A percentile compares a stretch with the other conserved stretches of the same genome.
These are phyloP conservation scores for Candida pseudoglaebosa DNA, from an alignment of 805 yeast genomes.

Conservation along the genomic window DNA sequence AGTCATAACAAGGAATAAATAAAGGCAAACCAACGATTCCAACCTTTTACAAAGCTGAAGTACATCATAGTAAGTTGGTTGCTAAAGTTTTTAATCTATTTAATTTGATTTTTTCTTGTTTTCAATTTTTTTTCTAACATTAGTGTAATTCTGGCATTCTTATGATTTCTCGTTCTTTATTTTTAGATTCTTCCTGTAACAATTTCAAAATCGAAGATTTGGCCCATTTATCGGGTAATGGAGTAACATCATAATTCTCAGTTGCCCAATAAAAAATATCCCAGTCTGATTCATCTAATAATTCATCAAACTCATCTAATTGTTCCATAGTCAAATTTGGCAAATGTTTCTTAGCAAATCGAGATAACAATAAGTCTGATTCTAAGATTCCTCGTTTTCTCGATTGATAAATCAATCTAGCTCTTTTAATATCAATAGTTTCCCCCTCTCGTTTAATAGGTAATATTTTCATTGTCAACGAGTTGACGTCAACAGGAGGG, in stretches of 20 bases:
- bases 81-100: not conserved
- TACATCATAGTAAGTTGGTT: too few species aligned
- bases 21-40: too few species aligned
- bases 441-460: slow-evolving; percentile 81
- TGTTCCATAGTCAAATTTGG: slow-evolving; percentile 55
- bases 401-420: slow-evolving; percentile 87
- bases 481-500: slow-evolving; percentile 24
- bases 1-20: too few species aligned
- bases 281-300: slow-evolving; percentile 97
- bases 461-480: slow-evolving; percentile 51
- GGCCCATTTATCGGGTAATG: slow-evolving; percentile 85
- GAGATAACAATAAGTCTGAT: slow-evolving; percentile 78
- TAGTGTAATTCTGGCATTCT: slow-evolving; percentile 71
- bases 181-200: slow-evolving; percentile 72
- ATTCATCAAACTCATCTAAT: slow-evolving; percentile 77
- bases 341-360: slow-evolving; percentile 79
- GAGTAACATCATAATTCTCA: slow-evolving; percentile 71
- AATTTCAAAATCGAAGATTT: slow-evolving; percentile 56
- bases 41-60: too few species aligned
- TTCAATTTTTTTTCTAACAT: too few species aligned
- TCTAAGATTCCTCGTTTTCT: slow-evolving; percentile 95
- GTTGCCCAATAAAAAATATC: slow-evolving; percentile 99
- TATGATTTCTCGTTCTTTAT: slow-evolving; percentile 65
- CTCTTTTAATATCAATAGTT: slow-evolving; percentile 66
- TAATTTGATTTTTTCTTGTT: not conserved